Percentiles rank a stretch among this genome's conserved stretches.
phyloP scores from a whole-genome alignment of 2,329 filamentous ascomycete species.

The Colletotrichum liaoningense region DNA sequence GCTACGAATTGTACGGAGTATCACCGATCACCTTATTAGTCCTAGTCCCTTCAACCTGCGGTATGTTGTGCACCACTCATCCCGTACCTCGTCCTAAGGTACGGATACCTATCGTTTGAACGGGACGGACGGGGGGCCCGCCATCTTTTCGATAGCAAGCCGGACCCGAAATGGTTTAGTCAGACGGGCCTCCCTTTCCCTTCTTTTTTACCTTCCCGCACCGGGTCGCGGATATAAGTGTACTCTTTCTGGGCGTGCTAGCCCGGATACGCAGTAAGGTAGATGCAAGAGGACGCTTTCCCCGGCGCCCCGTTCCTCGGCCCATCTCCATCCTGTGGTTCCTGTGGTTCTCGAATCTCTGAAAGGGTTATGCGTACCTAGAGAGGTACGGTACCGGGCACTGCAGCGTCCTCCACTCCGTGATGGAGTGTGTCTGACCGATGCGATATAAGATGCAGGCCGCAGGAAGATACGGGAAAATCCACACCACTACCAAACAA shows the following conservation, averaged over 20 bases:
- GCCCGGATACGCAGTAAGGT: neutral
- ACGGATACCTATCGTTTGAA: neutral
- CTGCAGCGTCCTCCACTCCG: neutral
- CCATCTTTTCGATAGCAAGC: slow-evolving; percentile 21
- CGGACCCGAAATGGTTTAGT: slow-evolving; percentile 27
- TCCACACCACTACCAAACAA: neutral
- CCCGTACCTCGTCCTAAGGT: neutral
- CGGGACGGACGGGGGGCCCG: neutral
- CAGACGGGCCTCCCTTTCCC: slow-evolving; percentile 21
- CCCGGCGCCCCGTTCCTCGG: slow-evolving; percentile 22
- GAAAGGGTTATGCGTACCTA: neutral
- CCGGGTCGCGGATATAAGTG: slow-evolving; percentile 16
- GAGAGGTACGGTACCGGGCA: neutral
- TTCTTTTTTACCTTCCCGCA: slow-evolving; percentile 16
- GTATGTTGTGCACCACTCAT: neutral
- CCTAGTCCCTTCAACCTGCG: neutral
- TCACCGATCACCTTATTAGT: neutral
- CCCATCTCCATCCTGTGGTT: neutral
- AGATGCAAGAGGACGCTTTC: slow-evolving; percentile 12
- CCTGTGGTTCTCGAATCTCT: neutral
- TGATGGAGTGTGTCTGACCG: neutral
- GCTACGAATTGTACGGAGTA: no score
- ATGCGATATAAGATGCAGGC: neutral
- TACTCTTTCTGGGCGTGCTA: neutral
- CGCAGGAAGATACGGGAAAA: neutral